A percentile compares a stretch with the other conserved stretches of the same genome.
Evolutionary conservation across 176 grass and related monocot genomes (phyloP).

Genomic region (Musa acuminata): DNA sequence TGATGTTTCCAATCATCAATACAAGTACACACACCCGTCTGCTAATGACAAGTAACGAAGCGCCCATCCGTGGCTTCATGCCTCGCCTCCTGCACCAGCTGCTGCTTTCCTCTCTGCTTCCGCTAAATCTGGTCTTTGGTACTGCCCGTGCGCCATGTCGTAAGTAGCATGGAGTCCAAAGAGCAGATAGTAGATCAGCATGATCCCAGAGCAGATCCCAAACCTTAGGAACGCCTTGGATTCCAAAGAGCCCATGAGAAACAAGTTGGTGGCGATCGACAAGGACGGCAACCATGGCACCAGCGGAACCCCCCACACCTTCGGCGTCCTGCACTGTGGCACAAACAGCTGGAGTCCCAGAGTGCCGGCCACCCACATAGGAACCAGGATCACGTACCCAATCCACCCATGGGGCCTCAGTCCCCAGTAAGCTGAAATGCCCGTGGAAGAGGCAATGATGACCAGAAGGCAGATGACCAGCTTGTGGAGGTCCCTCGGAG

Average conservation of each 20-base stretch:
- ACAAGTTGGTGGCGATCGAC: conserved; percentile 91
- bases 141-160: conserved; percentile 54
- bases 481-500: conserved; percentile 24
- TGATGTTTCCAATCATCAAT: too few relatives aligned
- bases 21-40: too few relatives aligned
- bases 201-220: conserved; percentile 54
- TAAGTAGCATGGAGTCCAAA: conserved; percentile 89
- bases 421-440: conserved; percentile 70
- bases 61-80: too few relatives aligned
- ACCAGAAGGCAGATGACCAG: conserved; percentile 30
- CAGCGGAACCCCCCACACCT: conserved; percentile 79
- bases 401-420: conserved; percentile 36
- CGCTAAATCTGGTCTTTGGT: background rate
- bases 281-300: conserved; percentile 91
- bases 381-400: conserved; percentile 50
- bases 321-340: conserved; percentile 45
- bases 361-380: conserved; percentile 51
- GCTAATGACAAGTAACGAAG: too few relatives aligned
- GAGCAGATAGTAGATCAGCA: conserved; percentile 78
- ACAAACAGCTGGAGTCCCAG: conserved; percentile 58
- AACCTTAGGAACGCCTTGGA: conserved; percentile 62
- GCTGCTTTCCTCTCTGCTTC: conserved; percentile 5
- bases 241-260: conserved; percentile 88
- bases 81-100: too few relatives aligned
- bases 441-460: conserved; percentile 44